Percentiles rank a stretch among this genome's conserved stretches.
phyloP scores from a whole-genome alignment of 2,329 filamentous ascomycete genomes.

The Aureobasidium namibiae region DNA sequence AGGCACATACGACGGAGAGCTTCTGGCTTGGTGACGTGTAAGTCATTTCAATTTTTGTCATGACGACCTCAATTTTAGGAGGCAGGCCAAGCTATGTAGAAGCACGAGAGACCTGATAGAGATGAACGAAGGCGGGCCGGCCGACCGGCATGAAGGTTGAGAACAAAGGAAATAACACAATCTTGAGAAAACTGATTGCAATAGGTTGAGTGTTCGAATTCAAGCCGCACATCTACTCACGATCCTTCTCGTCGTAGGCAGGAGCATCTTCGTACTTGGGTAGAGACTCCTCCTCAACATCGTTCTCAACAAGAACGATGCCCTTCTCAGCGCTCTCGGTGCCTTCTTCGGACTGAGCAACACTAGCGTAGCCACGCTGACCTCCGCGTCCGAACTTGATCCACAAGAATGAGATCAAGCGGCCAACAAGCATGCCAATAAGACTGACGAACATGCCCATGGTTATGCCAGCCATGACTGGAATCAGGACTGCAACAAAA shows the following conservation, averaged over 20 bases:
- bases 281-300: slow-evolving; percentile 19
- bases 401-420: slow-evolving; percentile 52
- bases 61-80: not conserved
- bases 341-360: slow-evolving; percentile 20
- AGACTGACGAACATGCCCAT: slow-evolving; percentile 61
- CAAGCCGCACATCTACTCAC: not conserved
- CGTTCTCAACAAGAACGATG: slow-evolving; percentile 11
- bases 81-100: not conserved
- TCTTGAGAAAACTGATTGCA: not conserved
- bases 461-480: slow-evolving; percentile 59
- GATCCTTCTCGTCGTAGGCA: slow-evolving; percentile 24
- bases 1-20: not conserved
- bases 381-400: slow-evolving; percentile 45
- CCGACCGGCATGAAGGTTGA: not conserved
- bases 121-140: not conserved
- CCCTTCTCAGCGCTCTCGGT: slow-evolving; percentile 16
- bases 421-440: slow-evolving; percentile 59
- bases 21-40: not conserved
- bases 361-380: slow-evolving; percentile 24
- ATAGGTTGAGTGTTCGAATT: not conserved
- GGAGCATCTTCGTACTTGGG: slow-evolving; percentile 28
- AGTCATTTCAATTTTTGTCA: not conserved
- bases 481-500: slow-evolving; percentile 56
- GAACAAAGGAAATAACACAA: not conserved
- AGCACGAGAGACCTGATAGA: not conserved